Percentiles rank a stretch among this genome's conserved stretches.
Conservation (phyloP, 2,329 filamentous ascomycete species). For the Ampelomyces quisqualis region DNA sequence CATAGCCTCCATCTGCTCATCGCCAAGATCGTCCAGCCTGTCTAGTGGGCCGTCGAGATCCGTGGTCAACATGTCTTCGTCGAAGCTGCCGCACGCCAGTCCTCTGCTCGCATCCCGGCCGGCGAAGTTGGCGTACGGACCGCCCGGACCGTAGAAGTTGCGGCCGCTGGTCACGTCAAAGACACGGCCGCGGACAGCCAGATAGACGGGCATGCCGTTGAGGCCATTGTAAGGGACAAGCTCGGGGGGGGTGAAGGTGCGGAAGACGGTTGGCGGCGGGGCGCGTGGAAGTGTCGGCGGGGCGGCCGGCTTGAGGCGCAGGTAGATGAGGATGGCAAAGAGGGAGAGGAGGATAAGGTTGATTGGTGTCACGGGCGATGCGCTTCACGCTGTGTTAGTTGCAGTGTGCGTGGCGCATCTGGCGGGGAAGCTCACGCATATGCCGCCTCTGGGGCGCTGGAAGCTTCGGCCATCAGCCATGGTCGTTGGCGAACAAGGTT, state of each 20-base stretch:
- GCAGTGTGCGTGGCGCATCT: not conserved
- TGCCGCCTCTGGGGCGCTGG: conserved; percentile 57
- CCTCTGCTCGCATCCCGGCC: conserved; percentile 87
- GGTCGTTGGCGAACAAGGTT: not conserved
- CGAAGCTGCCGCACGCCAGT: conserved; percentile 87
- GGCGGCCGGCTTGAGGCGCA: conserved; percentile 58
- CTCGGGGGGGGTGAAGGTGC: conserved; percentile 77
- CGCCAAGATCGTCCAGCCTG: conserved; percentile 67
- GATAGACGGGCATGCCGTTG: conserved; percentile 73
- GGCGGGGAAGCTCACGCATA: conserved; percentile 44
- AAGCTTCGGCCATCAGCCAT: conserved; percentile 50
- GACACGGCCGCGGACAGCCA: conserved; percentile 86
- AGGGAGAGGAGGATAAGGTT: conserved; percentile 62
- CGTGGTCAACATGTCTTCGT: conserved; percentile 91
- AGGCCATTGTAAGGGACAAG: conserved; percentile 84
- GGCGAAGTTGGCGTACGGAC: conserved; percentile 94
- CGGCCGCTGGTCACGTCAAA: conserved; percentile 86
- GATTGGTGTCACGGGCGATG: conserved; percentile 59
- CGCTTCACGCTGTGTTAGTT: conserved; percentile 42
- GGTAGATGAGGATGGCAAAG: conserved; percentile 58
- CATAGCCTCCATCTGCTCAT: conserved; percentile 79
- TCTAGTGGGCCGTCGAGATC: conserved; percentile 83
- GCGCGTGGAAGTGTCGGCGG: conserved; percentile 55
- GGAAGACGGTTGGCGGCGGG: conserved; percentile 76
- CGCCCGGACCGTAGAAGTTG: conserved; percentile 95